Percentiles rank a stretch among this genome's conserved stretches.
Evolutionary conservation across 2,329 filamentous ascomycete species (phyloP).

Genomic region (Sarocladium kiliense): DNA sequence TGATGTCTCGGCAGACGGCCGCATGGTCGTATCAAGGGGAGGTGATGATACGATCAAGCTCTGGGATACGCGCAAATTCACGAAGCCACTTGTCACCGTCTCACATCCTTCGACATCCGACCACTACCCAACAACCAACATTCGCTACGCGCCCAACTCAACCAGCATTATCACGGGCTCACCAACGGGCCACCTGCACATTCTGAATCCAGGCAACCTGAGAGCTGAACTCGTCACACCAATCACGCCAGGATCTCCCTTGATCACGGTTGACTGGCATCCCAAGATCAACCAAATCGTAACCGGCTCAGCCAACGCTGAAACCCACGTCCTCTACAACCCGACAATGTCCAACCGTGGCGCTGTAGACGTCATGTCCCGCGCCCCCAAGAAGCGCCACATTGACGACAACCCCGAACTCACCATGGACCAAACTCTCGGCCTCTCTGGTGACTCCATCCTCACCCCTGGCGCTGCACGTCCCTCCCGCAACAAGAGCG

Average conservation of each 20-base stretch:
- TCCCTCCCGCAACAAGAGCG: slow-evolving; percentile 46
- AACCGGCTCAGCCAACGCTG: slow-evolving; percentile 85
- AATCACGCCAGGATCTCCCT: slow-evolving; percentile 76
- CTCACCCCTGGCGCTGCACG: slow-evolving; percentile 61
- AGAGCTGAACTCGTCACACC: slow-evolving; percentile 79
- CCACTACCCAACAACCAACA: slow-evolving; percentile 79
- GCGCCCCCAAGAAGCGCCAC: slow-evolving; percentile 89
- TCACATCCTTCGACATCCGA: slow-evolving; percentile 77
- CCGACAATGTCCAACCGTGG: slow-evolving; percentile 77
- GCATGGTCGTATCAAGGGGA: slow-evolving; percentile 84
- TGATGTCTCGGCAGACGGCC: slow-evolving; percentile 84
- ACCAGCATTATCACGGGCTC: slow-evolving; percentile 88
- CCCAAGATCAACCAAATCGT: slow-evolving; percentile 93
- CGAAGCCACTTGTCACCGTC: slow-evolving; percentile 75
- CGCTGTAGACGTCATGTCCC: slow-evolving; percentile 84
- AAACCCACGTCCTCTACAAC: slow-evolving; percentile 87
- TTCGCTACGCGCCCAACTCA: slow-evolving; percentile 81
- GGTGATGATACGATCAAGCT: slow-evolving; percentile 91
- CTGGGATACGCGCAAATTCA: slow-evolving; percentile 97
- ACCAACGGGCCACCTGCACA: slow-evolving; percentile 77
- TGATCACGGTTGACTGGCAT: slow-evolving; percentile 89
- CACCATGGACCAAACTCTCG: slow-evolving; percentile 77
- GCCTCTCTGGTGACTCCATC: slow-evolving; percentile 79
- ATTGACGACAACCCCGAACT: slow-evolving; percentile 87
- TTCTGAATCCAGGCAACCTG: slow-evolving; percentile 88